Evolutionary conservation across 441 rosid genomes (phyloP).

Genomic region (Capsella rubella): DNA sequence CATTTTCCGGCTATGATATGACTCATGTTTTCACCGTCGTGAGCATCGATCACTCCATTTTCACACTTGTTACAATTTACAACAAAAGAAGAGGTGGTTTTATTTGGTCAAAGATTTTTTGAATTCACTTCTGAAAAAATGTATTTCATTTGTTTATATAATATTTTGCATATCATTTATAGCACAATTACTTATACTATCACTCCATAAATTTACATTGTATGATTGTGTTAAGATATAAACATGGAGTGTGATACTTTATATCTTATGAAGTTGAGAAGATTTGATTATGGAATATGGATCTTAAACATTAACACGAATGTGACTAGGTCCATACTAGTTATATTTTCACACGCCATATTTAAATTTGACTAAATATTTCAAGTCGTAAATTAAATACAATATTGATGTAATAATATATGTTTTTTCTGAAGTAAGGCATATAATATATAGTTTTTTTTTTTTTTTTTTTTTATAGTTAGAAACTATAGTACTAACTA

Average conservation of each 20-base stretch:
- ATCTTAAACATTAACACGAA: background rate
- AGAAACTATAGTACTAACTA: no score
- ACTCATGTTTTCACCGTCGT: constrained; percentile 10
- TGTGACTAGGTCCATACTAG: no score
- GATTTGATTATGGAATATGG: background rate
- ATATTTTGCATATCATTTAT: background rate
- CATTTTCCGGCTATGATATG: background rate
- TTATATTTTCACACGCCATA: no score
- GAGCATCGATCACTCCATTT: background rate
- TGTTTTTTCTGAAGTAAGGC: no score
- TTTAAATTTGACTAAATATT: no score
- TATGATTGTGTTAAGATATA: background rate
- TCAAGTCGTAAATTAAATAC: no score
- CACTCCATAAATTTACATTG: background rate
- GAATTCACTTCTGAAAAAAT: no score
- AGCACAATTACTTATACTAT: background rate
- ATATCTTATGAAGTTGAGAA: background rate
- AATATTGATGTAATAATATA: no score
- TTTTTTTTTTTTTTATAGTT: no score
- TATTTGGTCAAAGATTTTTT: background rate
- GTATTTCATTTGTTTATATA: no score
- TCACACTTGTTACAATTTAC: background rate
- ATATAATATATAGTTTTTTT: no score
- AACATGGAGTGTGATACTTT: background rate
- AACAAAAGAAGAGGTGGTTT: background rate